These are phyloP conservation scores for Coccomyxa sp. DNA, from an alignment of 139 green algal genomes.

Conservation along the genomic window DNA sequence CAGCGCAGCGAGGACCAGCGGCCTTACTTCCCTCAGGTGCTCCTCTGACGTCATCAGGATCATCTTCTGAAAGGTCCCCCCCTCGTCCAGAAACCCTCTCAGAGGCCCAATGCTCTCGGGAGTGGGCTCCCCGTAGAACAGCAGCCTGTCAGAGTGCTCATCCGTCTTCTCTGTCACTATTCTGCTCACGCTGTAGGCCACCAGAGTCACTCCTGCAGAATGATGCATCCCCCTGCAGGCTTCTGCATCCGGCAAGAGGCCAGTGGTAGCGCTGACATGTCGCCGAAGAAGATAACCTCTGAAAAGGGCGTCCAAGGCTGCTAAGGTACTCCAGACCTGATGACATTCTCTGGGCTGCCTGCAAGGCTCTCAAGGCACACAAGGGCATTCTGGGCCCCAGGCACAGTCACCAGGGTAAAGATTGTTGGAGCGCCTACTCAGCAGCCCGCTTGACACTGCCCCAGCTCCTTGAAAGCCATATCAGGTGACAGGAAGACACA, in stretches of 20 bases:
- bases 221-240: not conserved
- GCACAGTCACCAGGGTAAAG: too few species aligned
- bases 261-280: not conserved
- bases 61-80: not conserved
- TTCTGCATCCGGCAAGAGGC: not conserved
- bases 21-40: constrained; percentile 17
- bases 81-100: not conserved
- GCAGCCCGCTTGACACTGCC: too few species aligned
- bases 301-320: not conserved
- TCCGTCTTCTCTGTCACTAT: constrained; percentile 55
- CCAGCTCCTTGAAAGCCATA: too few species aligned
- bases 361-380: too few species aligned
- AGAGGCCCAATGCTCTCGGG: constrained; percentile 27
- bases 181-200: constrained; percentile 52
- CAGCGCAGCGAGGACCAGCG: constrained; percentile 28
- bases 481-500: too few species aligned
- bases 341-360: not conserved
- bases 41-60: not conserved
- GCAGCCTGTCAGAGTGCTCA: constrained; percentile 68
- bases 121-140: constrained; percentile 71
- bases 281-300: not conserved
- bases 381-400: too few species aligned
- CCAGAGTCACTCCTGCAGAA: constrained; percentile 40
- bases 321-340: not conserved
- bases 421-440: too few species aligned